These are phyloP conservation scores for Kwoniella sp. DNA, from an alignment of 768 basidiomycete species.

Conservation along the genomic window DNA sequence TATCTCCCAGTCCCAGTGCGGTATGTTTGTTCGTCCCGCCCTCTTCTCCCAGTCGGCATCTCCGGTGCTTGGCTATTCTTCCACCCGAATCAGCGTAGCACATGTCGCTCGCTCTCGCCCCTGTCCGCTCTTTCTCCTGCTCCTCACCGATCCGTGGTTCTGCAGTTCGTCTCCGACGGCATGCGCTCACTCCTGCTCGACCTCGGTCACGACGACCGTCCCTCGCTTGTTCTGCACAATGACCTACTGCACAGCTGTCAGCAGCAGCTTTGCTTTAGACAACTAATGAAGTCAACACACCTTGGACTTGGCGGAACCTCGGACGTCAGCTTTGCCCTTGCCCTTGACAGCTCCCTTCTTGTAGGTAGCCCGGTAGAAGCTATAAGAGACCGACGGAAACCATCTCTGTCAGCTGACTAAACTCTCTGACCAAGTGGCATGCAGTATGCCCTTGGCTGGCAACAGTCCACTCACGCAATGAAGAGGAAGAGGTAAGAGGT, in stretches of 20 bases:
- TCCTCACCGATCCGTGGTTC: not conserved
- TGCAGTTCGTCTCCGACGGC: no score
- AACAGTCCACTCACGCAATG: constrained; percentile 63
- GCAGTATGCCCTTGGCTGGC: no score
- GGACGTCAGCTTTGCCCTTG: constrained; percentile 37
- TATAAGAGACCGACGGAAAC: constrained; percentile 13
- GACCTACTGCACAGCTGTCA: constrained; percentile 43
- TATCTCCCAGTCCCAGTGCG: no score
- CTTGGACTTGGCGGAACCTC: constrained; percentile 50
- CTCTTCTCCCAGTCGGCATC: no score
- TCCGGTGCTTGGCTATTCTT: no score
- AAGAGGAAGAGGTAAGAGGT: constrained; percentile 91
- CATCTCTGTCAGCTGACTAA: not conserved
- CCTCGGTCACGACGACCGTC: constrained; percentile 37
- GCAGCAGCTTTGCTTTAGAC: constrained; percentile 1
- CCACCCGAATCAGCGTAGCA: no score
- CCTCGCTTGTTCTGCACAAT: constrained; percentile 31
- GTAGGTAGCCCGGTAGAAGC: constrained; percentile 57
- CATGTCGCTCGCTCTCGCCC: not conserved
- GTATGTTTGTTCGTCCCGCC: no score
- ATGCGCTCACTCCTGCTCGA: constrained; percentile 3
- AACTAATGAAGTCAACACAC: constrained; percentile 24
- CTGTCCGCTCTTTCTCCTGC: not conserved
- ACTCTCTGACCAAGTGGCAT: no score
- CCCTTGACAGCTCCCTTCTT: constrained; percentile 48